Evolutionary conservation across 805 yeast species (phyloP).

Genomic region (Jamesozyma spencerorum): DNA sequence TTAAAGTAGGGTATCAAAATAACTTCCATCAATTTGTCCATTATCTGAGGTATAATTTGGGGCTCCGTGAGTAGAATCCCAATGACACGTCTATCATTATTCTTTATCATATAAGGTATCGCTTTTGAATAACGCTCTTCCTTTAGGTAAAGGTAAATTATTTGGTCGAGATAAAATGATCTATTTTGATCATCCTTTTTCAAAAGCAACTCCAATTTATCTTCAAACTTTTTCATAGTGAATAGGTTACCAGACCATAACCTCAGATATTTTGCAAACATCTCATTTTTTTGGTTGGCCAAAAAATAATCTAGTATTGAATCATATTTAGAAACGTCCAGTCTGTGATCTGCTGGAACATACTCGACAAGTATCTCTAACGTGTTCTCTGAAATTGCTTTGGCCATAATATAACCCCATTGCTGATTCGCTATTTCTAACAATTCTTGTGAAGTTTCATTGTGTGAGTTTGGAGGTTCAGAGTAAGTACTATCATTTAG

Average conservation of each 20-base stretch:
- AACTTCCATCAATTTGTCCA: conserved; percentile 43
- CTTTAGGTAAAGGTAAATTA: conserved; percentile 47
- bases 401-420: conserved; percentile 60
- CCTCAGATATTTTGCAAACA: conserved; percentile 37
- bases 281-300: conserved; percentile 24
- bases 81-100: conserved; percentile 47
- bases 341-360: conserved; percentile 43
- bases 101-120: conserved; percentile 48
- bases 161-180: conserved; percentile 32
- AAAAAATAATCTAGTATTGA: conserved; percentile 40
- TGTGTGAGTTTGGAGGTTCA: conserved; percentile 9
- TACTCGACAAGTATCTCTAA: conserved; percentile 38
- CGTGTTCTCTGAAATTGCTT: conserved; percentile 42
- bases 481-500: conserved; percentile 10
- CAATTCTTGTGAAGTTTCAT: background rate
- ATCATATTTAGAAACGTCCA: conserved; percentile 37
- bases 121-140: conserved; percentile 54
- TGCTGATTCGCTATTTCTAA: conserved; percentile 27
- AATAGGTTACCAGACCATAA: conserved; percentile 54
- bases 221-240: conserved; percentile 37
- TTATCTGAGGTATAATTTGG: conserved; percentile 40
- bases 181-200: conserved; percentile 17
- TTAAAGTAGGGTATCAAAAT: conserved; percentile 33
- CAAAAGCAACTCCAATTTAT: conserved; percentile 38
- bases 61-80: conserved; percentile 55